phyloP scores from a whole-genome alignment of 345 rosid species.

The Hibiscus syriacus region DNA sequence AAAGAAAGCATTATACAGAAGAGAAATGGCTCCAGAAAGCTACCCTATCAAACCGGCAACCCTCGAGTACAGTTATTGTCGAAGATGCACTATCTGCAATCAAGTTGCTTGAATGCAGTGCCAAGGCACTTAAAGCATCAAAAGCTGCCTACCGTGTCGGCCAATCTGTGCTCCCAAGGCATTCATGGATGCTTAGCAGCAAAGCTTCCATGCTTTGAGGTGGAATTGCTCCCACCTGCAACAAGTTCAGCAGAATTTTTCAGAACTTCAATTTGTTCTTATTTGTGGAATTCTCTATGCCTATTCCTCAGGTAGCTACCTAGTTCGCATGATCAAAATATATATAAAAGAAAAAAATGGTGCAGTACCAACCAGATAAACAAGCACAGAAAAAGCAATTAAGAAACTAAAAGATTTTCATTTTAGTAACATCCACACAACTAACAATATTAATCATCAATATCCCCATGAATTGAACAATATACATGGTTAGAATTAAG shows the following conservation, averaged over 20 bases:
- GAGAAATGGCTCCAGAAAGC: slow-evolving; percentile 9
- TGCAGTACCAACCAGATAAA: background rate
- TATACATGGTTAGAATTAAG: background rate
- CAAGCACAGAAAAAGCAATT: background rate
- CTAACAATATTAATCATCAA: background rate
- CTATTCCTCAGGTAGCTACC: background rate
- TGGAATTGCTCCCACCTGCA: slow-evolving; percentile 90
- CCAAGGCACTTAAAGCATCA: slow-evolving; percentile 69
- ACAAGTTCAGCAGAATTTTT: slow-evolving; percentile 11
- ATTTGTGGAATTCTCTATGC: background rate
- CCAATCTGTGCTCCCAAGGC: slow-evolving; percentile 96
- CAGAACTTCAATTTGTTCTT: slow-evolving; percentile 1
- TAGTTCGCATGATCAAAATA: background rate
- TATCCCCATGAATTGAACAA: background rate
- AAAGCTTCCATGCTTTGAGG: slow-evolving; percentile 77
- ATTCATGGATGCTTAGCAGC: slow-evolving; percentile 77
- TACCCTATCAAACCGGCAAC: slow-evolving; percentile 96
- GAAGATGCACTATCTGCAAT: slow-evolving; percentile 54
- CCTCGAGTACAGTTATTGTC: slow-evolving; percentile 65
- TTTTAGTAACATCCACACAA: background rate
- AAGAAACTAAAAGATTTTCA: background rate
- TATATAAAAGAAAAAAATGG: background rate
- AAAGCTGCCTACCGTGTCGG: slow-evolving; percentile 92
- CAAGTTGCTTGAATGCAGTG: slow-evolving; percentile 68
- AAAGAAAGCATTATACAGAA: background rate